Evolutionary conservation across 345 rosid species (phyloP).

Genomic region (Corchorus capsularis): DNA sequence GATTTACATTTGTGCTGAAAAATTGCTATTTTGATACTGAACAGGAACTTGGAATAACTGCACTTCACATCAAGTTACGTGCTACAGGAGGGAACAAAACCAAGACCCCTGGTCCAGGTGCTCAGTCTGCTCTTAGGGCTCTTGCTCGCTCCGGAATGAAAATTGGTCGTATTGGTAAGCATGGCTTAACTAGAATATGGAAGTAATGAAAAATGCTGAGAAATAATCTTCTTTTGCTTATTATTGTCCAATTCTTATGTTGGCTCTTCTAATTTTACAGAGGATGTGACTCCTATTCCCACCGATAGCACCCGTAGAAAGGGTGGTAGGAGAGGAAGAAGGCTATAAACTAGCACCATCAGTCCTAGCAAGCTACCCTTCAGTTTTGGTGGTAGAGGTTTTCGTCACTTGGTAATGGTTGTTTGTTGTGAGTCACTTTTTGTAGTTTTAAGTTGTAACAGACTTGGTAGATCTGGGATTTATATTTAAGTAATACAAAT

Average conservation of each 20-base stretch:
- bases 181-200: background rate
- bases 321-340: constrained; percentile 85
- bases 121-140: constrained; percentile 83
- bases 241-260: background rate
- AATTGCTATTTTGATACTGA: background rate
- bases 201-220: background rate
- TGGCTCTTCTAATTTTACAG: background rate
- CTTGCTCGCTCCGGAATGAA: constrained; percentile 90
- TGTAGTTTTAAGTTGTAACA: background rate
- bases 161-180: constrained; percentile 76
- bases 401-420: background rate
- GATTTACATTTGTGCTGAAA: background rate
- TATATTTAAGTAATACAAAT: background rate
- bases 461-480: background rate
- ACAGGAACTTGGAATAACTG: constrained; percentile 67
- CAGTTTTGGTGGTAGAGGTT: background rate
- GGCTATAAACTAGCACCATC: constrained; percentile 44
- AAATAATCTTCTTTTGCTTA: background rate
- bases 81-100: constrained; percentile 91
- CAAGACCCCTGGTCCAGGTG: constrained; percentile 90
- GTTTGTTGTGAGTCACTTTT: background rate
- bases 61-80: constrained; percentile 81
- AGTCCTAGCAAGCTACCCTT: background rate
- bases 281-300: constrained; percentile 16
- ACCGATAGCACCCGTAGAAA: constrained; percentile 76